Conservation (phyloP, 768 basidiomycete genomes). For the Boletus sp. region DNA sequence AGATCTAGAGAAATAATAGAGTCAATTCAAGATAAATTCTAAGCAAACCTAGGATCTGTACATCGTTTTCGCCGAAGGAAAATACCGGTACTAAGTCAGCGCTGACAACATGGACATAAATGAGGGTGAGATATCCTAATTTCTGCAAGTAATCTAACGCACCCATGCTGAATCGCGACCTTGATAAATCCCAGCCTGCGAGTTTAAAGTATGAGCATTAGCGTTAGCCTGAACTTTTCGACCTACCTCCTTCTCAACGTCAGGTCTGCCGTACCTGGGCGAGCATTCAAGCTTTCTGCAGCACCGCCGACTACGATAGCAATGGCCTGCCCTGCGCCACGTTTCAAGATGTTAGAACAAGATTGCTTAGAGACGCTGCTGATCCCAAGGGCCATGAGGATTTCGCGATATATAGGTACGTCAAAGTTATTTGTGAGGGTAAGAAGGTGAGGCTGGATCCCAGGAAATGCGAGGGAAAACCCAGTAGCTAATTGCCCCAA, state of each 20-base stretch:
- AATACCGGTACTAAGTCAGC: slow-evolving; percentile 97
- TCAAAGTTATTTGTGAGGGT: slow-evolving; percentile 89
- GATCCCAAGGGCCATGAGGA: slow-evolving; percentile 82
- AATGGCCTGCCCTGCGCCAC: slow-evolving; percentile 67
- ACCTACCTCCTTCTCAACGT: slow-evolving; percentile 68
- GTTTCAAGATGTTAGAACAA: slow-evolving; percentile 80
- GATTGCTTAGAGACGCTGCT: slow-evolving; percentile 90
- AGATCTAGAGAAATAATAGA: slow-evolving; percentile 59
- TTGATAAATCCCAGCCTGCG: slow-evolving; percentile 91
- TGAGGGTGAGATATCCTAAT: background rate
- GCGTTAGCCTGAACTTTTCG: background rate
- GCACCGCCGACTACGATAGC: slow-evolving; percentile 97
- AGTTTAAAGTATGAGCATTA: background rate
- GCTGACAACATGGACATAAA: slow-evolving; percentile 37
- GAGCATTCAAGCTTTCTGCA: slow-evolving; percentile 89
- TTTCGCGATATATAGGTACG: slow-evolving; percentile 91
- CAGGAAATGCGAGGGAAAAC: slow-evolving; percentile 87
- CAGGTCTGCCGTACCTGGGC: slow-evolving; percentile 94
- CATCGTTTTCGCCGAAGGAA: slow-evolving; percentile 98
- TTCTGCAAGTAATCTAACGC: slow-evolving; percentile 15
- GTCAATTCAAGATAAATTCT: background rate
- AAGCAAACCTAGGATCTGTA: slow-evolving; percentile 36
- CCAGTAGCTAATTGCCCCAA: slow-evolving; percentile 63
- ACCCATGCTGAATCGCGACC: slow-evolving; percentile 88
- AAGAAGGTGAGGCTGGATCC: slow-evolving; percentile 89